Evolutionary conservation across 179 eudicot genomes (phyloP).

Genomic region (Dionaea muscipula): DNA sequence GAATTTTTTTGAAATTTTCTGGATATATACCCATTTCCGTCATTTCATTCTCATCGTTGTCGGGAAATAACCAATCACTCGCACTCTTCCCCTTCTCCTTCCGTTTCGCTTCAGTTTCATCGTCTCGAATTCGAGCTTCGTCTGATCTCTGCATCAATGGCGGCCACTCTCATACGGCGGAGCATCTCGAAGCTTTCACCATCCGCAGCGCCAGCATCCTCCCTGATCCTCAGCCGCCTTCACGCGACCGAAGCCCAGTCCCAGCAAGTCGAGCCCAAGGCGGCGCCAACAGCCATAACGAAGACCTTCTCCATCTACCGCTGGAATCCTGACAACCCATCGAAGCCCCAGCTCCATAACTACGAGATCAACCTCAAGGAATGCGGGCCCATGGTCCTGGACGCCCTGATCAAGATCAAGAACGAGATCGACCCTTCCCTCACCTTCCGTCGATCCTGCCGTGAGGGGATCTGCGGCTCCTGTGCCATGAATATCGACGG

Average conservation of each 20-base stretch:
- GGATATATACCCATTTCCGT: no score
- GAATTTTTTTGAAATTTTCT: no score
- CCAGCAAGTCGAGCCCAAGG: constrained; percentile 18
- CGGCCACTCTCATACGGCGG: constrained; percentile 48
- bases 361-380: constrained; percentile 81
- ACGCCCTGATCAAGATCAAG: constrained; percentile 92
- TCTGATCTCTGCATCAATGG: constrained; percentile 12
- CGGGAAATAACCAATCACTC: no score
- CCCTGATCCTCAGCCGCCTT: constrained; percentile 21
- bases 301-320: constrained; percentile 93
- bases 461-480: constrained; percentile 95
- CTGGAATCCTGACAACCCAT: constrained; percentile 70
- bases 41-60: no score
- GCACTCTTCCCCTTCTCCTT: no score
- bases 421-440: constrained; percentile 89
- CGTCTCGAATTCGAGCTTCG: no score
- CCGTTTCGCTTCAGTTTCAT: no score
- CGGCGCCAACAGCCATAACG: constrained; percentile 11
- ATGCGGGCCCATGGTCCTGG: constrained; percentile 95
- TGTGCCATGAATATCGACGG: constrained; percentile 99
- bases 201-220: constrained; percentile 18
- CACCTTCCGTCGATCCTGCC: constrained; percentile 90
- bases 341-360: constrained; percentile 52
- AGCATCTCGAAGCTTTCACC: constrained; percentile 19
- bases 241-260: constrained; percentile 42